Percentiles rank a stretch among this genome's conserved stretches.
Conservation (phyloP, 1,284 basidiomycete genomes). For the Cryptococcus jaspeensis region DNA sequence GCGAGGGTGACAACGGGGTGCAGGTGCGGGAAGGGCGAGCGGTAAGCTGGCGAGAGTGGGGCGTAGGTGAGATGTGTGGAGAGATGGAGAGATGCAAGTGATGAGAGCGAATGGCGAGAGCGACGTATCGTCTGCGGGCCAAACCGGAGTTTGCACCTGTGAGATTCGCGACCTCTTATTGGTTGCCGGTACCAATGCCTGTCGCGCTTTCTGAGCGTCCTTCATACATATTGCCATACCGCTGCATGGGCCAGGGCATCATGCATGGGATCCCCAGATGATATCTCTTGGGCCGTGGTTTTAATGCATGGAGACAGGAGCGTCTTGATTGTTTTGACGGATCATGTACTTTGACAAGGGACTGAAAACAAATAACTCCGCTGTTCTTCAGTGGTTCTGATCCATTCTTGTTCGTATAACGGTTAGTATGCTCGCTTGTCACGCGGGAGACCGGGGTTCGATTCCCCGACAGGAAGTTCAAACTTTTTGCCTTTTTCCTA, state of each 20-base stretch:
- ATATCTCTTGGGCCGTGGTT: no score
- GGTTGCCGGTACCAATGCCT: no score
- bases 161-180: no score
- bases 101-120: background rate
- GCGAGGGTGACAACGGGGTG: background rate
- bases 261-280: no score
- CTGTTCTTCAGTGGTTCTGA: background rate
- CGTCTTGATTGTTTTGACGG: no score
- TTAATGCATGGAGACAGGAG: no score
- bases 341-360: no score
- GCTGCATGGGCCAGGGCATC: no score
- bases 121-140: background rate
- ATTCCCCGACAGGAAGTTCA: conserved; percentile 30
- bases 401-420: background rate
- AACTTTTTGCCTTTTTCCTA: conserved; percentile 12
- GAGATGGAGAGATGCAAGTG: background rate
- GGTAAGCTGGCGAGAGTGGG: background rate
- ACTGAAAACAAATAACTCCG: background rate
- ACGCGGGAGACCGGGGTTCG: conserved; percentile 32
- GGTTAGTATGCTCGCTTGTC: no score
- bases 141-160: background rate
- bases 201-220: no score
- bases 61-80: background rate
- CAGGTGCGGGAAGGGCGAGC: background rate
- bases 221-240: no score